A percentile compares a stretch with the other conserved stretches of the same genome.
phyloP scores from a whole-genome alignment of 805 yeast species.

The Suhomyces vadensis region DNA sequence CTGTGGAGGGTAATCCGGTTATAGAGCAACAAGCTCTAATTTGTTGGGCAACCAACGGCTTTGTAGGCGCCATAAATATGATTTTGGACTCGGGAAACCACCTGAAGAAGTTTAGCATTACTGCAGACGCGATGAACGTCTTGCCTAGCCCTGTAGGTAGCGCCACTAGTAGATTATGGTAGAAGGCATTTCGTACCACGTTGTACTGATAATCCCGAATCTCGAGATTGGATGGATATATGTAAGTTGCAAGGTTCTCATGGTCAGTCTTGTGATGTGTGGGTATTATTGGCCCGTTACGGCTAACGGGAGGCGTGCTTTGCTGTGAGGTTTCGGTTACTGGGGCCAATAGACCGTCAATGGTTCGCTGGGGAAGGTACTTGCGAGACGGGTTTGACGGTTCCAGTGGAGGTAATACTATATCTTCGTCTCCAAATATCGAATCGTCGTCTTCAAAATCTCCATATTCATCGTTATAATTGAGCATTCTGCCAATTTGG shows the following conservation, averaged over 20 bases:
- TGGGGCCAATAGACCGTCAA: slow-evolving; percentile 1
- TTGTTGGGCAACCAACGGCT: slow-evolving; percentile 95
- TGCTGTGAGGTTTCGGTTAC: background rate
- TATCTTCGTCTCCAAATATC: slow-evolving; percentile 12
- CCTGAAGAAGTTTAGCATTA: slow-evolving; percentile 82
- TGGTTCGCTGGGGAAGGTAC: slow-evolving; percentile 4
- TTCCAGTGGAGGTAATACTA: background rate
- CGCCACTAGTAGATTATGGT: slow-evolving; percentile 78
- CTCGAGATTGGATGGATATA: slow-evolving; percentile 85
- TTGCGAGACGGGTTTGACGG: background rate
- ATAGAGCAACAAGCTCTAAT: slow-evolving; percentile 87
- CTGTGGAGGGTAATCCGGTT: slow-evolving; percentile 75
- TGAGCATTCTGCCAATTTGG: too few relatives aligned
- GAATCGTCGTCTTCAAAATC: slow-evolving; percentile 9
- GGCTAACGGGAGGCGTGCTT: background rate
- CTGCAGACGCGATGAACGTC: slow-evolving; percentile 92
- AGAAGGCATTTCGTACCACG: slow-evolving; percentile 71
- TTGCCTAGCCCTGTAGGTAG: slow-evolving; percentile 98
- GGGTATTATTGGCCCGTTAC: background rate
- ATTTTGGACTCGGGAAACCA: slow-evolving; percentile 84
- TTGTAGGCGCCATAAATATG: slow-evolving; percentile 94
- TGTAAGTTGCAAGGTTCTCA: slow-evolving; percentile 39
- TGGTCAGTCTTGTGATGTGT: slow-evolving; percentile 13
- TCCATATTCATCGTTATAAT: background rate
- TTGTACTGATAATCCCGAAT: slow-evolving; percentile 86